Conservation (phyloP, 1,139 yeast species). For the Diutina mesorugosa region DNA sequence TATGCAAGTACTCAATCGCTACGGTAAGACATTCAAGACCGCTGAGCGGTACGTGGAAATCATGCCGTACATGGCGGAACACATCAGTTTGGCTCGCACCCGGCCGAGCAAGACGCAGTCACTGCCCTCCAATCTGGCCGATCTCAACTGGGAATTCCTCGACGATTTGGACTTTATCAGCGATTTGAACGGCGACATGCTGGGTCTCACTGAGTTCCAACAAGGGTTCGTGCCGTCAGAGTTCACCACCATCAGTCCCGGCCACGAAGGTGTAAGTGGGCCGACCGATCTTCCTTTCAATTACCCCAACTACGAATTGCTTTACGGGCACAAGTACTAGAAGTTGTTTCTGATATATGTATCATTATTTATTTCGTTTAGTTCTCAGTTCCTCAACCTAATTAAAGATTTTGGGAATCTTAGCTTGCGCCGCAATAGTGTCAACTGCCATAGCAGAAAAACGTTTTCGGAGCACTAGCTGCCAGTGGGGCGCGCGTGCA, state of each 20-base stretch:
- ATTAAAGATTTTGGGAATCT: neutral
- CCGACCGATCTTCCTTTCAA: neutral
- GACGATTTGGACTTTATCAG: slow-evolving; percentile 9
- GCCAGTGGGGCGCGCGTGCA: neutral
- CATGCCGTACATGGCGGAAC: slow-evolving; percentile 9
- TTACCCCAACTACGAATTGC: slow-evolving; percentile 1
- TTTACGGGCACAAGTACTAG: neutral
- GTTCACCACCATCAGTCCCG: neutral
- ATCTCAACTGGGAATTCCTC: slow-evolving; percentile 5
- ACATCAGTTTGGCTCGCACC: slow-evolving; percentile 6
- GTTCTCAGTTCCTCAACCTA: neutral
- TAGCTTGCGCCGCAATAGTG: too few species aligned
- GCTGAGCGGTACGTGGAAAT: slow-evolving; percentile 10
- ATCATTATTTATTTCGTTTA: neutral
- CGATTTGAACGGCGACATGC: slow-evolving; percentile 9
- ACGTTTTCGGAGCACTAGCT: too few species aligned
- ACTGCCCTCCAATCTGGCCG: slow-evolving; percentile 3
- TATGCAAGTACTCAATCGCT: slow-evolving; percentile 8
- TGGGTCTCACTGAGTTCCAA: slow-evolving; percentile 11
- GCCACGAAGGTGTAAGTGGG: neutral
- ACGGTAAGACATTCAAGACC: slow-evolving; percentile 8
- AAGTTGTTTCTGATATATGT: neutral
- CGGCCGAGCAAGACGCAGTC: neutral
- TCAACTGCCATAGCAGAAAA: too few species aligned
- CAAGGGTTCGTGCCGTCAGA: slow-evolving; percentile 9